Evolutionary conservation across 306 rosid species (phyloP).

Genomic region (Prinsepia uniflora): DNA sequence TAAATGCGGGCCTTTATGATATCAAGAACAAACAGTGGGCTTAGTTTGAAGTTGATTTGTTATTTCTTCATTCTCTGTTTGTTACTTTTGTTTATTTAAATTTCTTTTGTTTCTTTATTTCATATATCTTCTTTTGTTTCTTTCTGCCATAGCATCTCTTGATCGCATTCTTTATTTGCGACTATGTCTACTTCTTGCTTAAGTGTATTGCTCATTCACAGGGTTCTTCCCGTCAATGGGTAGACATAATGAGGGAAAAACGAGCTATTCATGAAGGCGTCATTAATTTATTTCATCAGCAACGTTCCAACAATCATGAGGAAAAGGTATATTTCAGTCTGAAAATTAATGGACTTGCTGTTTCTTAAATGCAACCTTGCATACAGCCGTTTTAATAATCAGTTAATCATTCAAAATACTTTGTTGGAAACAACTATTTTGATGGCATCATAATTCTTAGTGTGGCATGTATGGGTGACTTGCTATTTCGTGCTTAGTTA

Average conservation of each 20-base stretch:
- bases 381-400: background rate
- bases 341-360: background rate
- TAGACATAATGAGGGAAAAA: slow-evolving; percentile 89
- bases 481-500: background rate
- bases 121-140: too few relatives aligned
- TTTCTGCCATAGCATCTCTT: background rate
- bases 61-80: background rate
- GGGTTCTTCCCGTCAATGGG: slow-evolving; percentile 78
- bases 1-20: background rate
- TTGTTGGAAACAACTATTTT: background rate
- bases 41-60: background rate
- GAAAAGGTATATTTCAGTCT: slow-evolving; percentile 40
- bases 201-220: slow-evolving; percentile 31
- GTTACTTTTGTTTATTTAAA: too few relatives aligned
- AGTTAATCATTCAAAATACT: background rate
- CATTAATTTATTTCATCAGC: slow-evolving; percentile 64
- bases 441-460: background rate
- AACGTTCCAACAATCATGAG: slow-evolving; percentile 38
- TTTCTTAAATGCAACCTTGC: background rate
- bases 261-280: slow-evolving; percentile 80
- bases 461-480: background rate
- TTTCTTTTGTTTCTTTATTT: too few relatives aligned
- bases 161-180: background rate
- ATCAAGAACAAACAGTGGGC: background rate
- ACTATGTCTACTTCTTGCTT: background rate